A percentile compares a stretch with the other conserved stretches of the same genome.
These are phyloP conservation scores for Pterocarpus macrocarpus DNA, from an alignment of 306 rosid genomes.

Conservation along the genomic window DNA sequence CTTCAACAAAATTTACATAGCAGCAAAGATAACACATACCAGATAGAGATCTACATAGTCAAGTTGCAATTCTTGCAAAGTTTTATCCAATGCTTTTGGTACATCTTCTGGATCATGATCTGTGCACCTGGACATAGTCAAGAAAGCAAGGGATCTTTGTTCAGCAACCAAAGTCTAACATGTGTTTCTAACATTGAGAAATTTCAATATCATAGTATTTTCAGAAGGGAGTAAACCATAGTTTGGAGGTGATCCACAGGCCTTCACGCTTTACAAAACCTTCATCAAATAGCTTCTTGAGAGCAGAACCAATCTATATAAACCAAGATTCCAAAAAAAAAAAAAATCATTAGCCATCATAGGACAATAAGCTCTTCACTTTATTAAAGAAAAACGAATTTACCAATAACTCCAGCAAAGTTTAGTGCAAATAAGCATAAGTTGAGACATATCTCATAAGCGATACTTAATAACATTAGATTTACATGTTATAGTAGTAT, in stretches of 20 bases:
- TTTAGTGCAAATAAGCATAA: no score
- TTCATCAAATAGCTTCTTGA: constrained; percentile 67
- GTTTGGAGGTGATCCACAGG: constrained; percentile 83
- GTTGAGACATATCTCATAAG: no score
- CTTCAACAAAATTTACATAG: neutral
- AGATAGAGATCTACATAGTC: constrained; percentile 11
- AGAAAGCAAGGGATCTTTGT: neutral
- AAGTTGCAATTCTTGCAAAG: neutral
- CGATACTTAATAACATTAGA: no score
- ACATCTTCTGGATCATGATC: constrained; percentile 13
- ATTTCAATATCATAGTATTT: neutral
- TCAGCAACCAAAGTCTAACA: constrained; percentile 20
- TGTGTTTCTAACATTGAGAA: neutral
- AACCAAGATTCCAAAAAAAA: neutral
- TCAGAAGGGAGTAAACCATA: constrained; percentile 58
- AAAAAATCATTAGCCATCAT: neutral
- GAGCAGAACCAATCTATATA: constrained; percentile 66
- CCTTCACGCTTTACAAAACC: constrained; percentile 77
- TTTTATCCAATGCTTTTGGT: constrained; percentile 6
- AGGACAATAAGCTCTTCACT: neutral
- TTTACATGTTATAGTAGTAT: no score
- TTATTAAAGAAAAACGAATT: neutral
- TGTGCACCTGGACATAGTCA: constrained; percentile 37
- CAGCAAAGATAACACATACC: neutral
- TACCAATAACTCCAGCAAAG: no score